These are phyloP conservation scores for Aspergillus pseudoterreus DNA, from an alignment of 2,329 filamentous ascomycete species.

Conservation along the genomic window DNA sequence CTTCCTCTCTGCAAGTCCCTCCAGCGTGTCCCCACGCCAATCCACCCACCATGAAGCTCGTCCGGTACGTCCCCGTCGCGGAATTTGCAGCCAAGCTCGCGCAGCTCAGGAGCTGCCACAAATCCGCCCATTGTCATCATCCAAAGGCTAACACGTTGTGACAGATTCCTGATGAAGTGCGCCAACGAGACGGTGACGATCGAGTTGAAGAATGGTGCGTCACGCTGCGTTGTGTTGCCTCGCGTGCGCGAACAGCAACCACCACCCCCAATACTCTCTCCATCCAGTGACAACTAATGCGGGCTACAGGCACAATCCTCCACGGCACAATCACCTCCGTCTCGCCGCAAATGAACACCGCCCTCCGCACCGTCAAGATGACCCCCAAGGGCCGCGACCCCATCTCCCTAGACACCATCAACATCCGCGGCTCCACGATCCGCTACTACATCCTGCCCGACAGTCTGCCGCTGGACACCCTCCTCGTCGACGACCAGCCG, in stretches of 20 bases:
- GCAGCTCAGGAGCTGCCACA: not conserved
- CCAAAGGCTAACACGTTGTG: constrained; percentile 11
- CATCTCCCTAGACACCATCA: constrained; percentile 88
- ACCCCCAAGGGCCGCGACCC: constrained; percentile 83
- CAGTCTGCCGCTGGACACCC: constrained; percentile 87
- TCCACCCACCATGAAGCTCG: constrained; percentile 81
- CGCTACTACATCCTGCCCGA: constrained; percentile 96
- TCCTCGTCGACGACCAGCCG: constrained; percentile 91
- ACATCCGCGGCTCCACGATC: constrained; percentile 92
- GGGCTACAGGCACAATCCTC: constrained; percentile 76
- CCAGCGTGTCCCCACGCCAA: not conserved
- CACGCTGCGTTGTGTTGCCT: not conserved
- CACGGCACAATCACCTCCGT: constrained; percentile 96
- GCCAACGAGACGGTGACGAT: constrained; percentile 98
- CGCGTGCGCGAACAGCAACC: not conserved
- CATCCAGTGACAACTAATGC: not conserved
- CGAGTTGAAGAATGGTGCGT: constrained; percentile 92
- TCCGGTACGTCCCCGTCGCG: constrained; percentile 65
- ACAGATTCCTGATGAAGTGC: constrained; percentile 98
- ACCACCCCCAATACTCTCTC: constrained; percentile 1
- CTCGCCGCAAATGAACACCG: constrained; percentile 97
- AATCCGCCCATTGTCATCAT: not conserved
- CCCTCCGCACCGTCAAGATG: constrained; percentile 95
- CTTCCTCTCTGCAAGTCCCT: not conserved
- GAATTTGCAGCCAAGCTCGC: not conserved